Evolutionary conservation across 192 early-diverging fungal genomes (phyloP), one percentile per base, ranked within the genome.

Genomic region (Coemansia brasiliensis): DNA sequence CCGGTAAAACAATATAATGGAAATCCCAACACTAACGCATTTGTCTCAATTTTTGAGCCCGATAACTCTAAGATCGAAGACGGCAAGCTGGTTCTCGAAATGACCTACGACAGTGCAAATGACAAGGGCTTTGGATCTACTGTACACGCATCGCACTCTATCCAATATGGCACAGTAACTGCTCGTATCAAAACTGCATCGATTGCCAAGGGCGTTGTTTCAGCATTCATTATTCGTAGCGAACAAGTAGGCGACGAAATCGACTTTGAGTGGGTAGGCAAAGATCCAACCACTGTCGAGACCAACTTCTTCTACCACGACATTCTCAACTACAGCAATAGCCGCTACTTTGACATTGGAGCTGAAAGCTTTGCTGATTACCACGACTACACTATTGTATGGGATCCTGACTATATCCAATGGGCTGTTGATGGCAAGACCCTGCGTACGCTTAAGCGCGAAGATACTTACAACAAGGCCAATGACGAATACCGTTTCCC

Each of bases 251-350:
- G 83, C 27, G 85, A 89, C 55, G 87, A 89, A 46, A 83, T 89
- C 35, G 87, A 89, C 61, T 85, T 82, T 63, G 84, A 87, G 61
- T 87, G 79, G 77, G 83, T 89, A 22, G 87, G 87, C 16, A 64
- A 72, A 25, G 26, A 80, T 17, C 73, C 78, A n/a, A 71, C 51
- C 22, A 39, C 72, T 39, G 84, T 83, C 17, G 81, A 89, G 69
- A 82, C 84, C 22, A 89, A 89, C 78, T 85, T 72, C 61, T 87
- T 85, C 66, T 85, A 76, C 61, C 70, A 83, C 40, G 76, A 75
- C 26, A 44, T 73, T 40, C 64, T 84, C n/a, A 80, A 85, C 54
- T 86, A 85, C 55, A 67, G 40, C 12, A 82, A 83, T 57, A 79
- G 79, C 52, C 29, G 59, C 2, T 45, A 61, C 26, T 56, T 56